Base-by-base conservation (phyloP, 2,329 filamentous ascomycete species). In the Fusarium sp. region DNA sequence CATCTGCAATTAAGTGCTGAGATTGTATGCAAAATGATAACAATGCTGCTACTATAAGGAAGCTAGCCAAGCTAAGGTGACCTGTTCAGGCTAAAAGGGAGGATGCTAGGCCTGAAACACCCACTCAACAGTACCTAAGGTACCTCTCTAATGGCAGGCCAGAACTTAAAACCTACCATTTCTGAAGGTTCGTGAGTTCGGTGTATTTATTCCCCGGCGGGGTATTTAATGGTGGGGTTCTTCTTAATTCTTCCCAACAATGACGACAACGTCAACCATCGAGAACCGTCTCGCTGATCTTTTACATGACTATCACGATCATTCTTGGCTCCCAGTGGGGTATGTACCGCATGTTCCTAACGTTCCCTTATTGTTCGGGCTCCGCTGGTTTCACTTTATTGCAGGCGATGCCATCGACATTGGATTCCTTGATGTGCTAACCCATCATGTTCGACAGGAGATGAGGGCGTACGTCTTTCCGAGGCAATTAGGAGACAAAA, bases 321-420 rank as follows among this genome's bases (percentile, higher is more conserved):
- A 78, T 81, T 76, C 75, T 82, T 52, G 81, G 81, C 61, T 74
- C 80, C 70, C 81, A 83, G 78, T 83, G 80, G 80, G 81, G 81
- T 82, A 76, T 69, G 79, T 79, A 60, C 27, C 25, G 5, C 71
- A 9, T 33, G 57, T 31, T 68, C 56, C 54, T 63, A 65, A 54
- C 72, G 68, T 61, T 60, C 45, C 39, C 41, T 73, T 60, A 49
- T 39, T 31, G 2, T n/a, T 13, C 62, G 42, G 54, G 52, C 70
- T 62, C 49, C 29, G 68, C 72, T 60, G 70, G 76, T 72, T 71
- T 70, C 62, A 73, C n/a, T 6, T 3, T 27, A 20, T 17, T 13
- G 31, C 12, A 11, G n/a, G 31, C n/a, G 35, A 52, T 52, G 66
- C 29, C 22, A 17, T 27, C 22, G 13, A 33, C 10, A n/a, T n/a